Base-by-base conservation (phyloP, 2,329 filamentous ascomycete species). In the Microcyclosporella mali region DNA sequence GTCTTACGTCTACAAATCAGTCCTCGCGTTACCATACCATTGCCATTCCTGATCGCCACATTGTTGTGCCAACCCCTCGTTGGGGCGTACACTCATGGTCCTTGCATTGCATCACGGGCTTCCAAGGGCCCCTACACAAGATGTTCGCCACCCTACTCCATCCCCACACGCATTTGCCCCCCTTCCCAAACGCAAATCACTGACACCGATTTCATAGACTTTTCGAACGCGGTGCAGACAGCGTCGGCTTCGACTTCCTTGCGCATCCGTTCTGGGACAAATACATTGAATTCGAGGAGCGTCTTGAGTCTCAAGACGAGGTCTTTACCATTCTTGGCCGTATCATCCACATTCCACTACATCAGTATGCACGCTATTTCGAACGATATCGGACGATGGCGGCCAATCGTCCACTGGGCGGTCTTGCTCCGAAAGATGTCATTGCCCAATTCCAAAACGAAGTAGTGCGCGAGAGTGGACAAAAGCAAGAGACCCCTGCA, bases 191-290 rank as follows among this genome's bases (percentile, higher is more conserved):
- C 32, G 32, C 11, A 36, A 35, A 25, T 29, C 60, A 58, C 73
- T 77, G 53, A 73, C 64, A 50, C 56, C 53, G 49, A 47, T 29
- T 39, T 29, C 37, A 43, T 56, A 98, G 92, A 56, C 77, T 97
- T 7, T 97, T 97, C 62, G 90, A 98, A 64, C 85, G 92, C 53
- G 92, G 85, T 50, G 85, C 88, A 19, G 77, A 77, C 21, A 83
- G 79, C 57, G 88, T 95, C 31, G 92, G 92, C 12, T 76, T 97
- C 14, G 92, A 98, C 67, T 98, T 95, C 62, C 75, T 95, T 21
- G 84, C 89, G 2, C 88, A 95, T 62, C 88, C 88, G 1, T 95
- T 98, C 70, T 98, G 92, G 92, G 92, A 98, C 66, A 97, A 95
- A 68, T 98, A 95, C 61, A 80, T 98, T 51, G 92, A 97, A 63